Evolutionary conservation across 2,329 filamentous ascomycete genomes (phyloP).

Genomic region (Sarocladium kiliense): DNA sequence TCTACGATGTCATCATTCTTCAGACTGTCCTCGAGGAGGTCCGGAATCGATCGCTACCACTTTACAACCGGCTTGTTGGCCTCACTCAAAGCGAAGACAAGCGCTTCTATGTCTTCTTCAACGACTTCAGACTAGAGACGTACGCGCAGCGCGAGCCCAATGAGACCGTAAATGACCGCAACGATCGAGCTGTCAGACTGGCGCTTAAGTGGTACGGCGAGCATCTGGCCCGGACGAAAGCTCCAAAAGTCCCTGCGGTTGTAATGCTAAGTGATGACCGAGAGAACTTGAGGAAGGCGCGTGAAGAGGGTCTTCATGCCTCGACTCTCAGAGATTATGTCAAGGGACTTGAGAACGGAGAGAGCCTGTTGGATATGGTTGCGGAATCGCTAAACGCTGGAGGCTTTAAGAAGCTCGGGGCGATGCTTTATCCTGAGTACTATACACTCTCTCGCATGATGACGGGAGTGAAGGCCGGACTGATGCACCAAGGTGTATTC

Average conservation of each 20-base stretch:
- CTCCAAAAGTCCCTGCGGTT: conserved; percentile 62
- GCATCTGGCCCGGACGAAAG: conserved; percentile 65
- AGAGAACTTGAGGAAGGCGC: conserved; percentile 79
- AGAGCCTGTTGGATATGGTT: conserved; percentile 88
- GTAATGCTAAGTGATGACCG: conserved; percentile 94
- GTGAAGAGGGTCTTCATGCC: conserved; percentile 66
- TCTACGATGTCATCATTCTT: conserved; percentile 94
- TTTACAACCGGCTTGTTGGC: conserved; percentile 89
- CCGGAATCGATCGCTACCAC: conserved; percentile 83
- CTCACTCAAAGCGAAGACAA: conserved; percentile 95
- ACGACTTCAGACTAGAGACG: conserved; percentile 92
- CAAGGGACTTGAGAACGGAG: conserved; percentile 74
- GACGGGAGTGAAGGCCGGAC: conserved; percentile 84
- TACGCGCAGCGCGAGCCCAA: conserved; percentile 69
- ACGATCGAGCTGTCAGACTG: conserved; percentile 83
- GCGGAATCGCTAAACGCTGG: conserved; percentile 69
- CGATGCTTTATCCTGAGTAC: conserved; percentile 85
- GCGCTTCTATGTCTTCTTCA: conserved; percentile 98
- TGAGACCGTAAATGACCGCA: conserved; percentile 93
- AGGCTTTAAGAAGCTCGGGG: conserved; percentile 54
- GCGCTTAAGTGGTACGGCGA: conserved; percentile 87
- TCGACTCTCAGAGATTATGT: conserved; percentile 73
- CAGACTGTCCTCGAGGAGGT: conserved; percentile 97
- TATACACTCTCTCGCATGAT: conserved; percentile 86
- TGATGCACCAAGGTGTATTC: conserved; percentile 90